Base-by-base conservation (phyloP, 2,329 filamentous ascomycete species). In the Diaporthe helianthi region DNA sequence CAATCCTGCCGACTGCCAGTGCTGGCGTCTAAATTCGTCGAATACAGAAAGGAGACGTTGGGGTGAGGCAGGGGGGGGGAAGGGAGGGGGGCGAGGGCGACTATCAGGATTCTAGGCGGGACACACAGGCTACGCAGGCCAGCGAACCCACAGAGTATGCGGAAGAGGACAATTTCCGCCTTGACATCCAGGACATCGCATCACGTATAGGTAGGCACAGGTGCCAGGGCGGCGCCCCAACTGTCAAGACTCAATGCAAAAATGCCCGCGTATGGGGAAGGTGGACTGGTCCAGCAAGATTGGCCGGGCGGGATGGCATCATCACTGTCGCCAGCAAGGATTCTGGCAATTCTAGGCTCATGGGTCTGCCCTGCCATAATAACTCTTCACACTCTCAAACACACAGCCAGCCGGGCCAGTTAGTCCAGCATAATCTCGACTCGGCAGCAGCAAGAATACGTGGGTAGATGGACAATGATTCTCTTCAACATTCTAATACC, bases 121-220 rank as follows among this genome's bases (percentile, higher is more conserved):
- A 9, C 33, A 33, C 38, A 10, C 41, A 10, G 24, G 51, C 51
- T 41, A 63, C 19, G 24, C 58, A 49, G 58, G 65, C 52, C 53
- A 38, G 38, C 51, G 44, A 55, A 26, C 22, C 41, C 31, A 36
- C 22, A 47, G 38, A 49, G 52, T 49, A 58, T 51, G 65, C 52
- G 65, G 65, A 49, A 58, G 46, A 67, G 65, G 65, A 58, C 65
- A 67, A 67, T 67, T 67, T 58, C 65, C 52, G 52, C 33, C n/a
- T 31, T 58, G 41, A 58, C 44, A 49, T 26, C 31, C n/a, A 22
- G 49, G 41, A 49, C 31, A 49, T 36, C 22, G 51, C 36, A 54
- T 66, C 36, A 47, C 64, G 64, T 52, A 66, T 52, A 58, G 52
- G 64, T 52, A 58, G 52, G 64, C 64, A 52, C 64, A 66, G 29